A percentile compares a stretch with the other conserved stretches of the same genome.
phyloP scores from a whole-genome alignment of 1,284 basidiomycete genomes.

The Tetrapyrgos nigripes region DNA sequence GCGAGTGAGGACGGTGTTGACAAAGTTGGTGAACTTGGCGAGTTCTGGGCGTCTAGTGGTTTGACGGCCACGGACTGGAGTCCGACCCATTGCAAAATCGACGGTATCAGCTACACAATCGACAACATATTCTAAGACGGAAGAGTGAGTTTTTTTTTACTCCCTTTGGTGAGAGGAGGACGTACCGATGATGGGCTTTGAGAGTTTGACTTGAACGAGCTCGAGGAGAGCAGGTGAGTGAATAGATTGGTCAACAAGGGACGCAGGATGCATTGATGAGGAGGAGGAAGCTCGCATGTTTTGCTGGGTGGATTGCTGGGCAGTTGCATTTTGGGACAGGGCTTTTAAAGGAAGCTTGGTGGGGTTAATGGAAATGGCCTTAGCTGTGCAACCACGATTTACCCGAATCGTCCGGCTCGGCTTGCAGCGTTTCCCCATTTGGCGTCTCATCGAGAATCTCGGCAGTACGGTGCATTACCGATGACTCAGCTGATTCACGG shows the following conservation, averaged over 20 bases:
- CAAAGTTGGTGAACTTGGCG: slow-evolving; percentile 63
- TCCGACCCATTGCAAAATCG: slow-evolving; percentile 70
- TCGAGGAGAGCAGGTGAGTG: slow-evolving; percentile 70
- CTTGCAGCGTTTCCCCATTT: no score
- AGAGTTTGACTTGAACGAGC: slow-evolving; percentile 66
- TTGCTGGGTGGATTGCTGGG: background rate
- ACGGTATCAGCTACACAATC: slow-evolving; percentile 73
- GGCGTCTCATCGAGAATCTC: no score
- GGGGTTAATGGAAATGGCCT: no score
- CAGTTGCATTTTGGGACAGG: no score
- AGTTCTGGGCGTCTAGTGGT: slow-evolving; percentile 55
- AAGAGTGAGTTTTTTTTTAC: slow-evolving; percentile 16
- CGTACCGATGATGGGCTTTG: slow-evolving; percentile 65
- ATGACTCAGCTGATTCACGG: no score
- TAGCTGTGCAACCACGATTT: no score
- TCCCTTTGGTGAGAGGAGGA: slow-evolving; percentile 15
- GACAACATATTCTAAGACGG: slow-evolving; percentile 63
- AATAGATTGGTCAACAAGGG: slow-evolving; percentile 63
- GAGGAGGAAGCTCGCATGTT: background rate
- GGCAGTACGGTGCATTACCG: no score
- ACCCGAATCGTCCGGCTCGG: no score
- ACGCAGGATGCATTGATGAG: slow-evolving; percentile 62
- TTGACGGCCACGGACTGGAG: slow-evolving; percentile 56
- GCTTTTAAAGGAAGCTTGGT: no score
- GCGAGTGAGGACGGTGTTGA: slow-evolving; percentile 65